Percentiles rank a stretch among this genome's conserved stretches.
phyloP scores from a whole-genome alignment of 805 yeast species.

The Torulaspora quercuum region DNA sequence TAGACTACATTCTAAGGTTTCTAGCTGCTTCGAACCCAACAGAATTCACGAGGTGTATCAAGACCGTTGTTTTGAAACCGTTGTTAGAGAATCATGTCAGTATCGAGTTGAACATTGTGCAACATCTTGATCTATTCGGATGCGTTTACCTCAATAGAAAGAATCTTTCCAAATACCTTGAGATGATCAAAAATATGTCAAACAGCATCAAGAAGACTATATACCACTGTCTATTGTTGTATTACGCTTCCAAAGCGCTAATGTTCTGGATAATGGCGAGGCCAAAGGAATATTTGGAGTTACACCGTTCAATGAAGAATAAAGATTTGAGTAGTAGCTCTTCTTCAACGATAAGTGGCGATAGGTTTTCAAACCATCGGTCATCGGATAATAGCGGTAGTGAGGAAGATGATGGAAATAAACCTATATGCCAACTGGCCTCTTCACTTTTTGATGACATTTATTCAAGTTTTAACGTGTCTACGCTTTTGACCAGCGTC shows the following conservation, averaged over 20 bases:
- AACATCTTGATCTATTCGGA: constrained; percentile 45
- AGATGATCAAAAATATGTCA: constrained; percentile 39
- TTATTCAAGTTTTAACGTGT: constrained; percentile 26
- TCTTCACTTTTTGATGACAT: constrained; percentile 28
- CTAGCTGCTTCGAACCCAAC: constrained; percentile 50
- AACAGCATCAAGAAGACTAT: constrained; percentile 42
- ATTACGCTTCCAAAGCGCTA: constrained; percentile 46
- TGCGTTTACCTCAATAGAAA: constrained; percentile 41
- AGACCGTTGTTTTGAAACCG: constrained; percentile 23
- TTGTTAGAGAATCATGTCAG: constrained; percentile 35
- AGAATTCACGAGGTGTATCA: constrained; percentile 39
- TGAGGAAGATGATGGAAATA: constrained; percentile 14
- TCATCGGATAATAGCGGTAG: neutral
- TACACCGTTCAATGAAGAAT: constrained; percentile 11
- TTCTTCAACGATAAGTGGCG: neutral
- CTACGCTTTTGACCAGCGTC: constrained; percentile 19
- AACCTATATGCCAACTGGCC: constrained; percentile 18
- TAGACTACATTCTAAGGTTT: constrained; percentile 40
- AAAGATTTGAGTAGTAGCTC: constrained; percentile 1
- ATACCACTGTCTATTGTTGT: constrained; percentile 45
- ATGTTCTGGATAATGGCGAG: constrained; percentile 50
- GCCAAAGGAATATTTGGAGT: constrained; percentile 43
- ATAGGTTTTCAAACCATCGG: neutral
- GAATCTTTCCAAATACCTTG: constrained; percentile 39
- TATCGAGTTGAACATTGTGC: constrained; percentile 35